Base-by-base conservation (phyloP, 2,329 filamentous ascomycete species). In the Talaromyces verruculosus region DNA sequence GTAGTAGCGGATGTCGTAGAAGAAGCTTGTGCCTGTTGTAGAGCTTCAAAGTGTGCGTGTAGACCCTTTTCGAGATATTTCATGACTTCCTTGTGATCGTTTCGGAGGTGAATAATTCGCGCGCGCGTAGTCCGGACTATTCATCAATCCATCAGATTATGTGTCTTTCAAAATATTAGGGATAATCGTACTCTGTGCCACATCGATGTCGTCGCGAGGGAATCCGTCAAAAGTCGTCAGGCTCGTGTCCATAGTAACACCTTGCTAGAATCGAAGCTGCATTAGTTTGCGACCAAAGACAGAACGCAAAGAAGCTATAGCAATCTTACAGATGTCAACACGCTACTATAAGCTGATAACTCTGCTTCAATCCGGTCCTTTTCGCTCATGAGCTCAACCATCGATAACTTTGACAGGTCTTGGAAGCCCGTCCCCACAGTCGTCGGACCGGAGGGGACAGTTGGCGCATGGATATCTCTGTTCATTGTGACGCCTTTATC, bases 81-180 rank as follows among this genome's bases (percentile, higher is more conserved):
- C 93, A 98, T 97, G 51, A 97, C 81, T 45, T 89, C 88, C 76
- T 96, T 97, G 81, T 97, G 94, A 78, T 99, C 95, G 75, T 97
- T 98, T 69, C 91, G 89, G 45, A 98, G 84, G 71, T 89, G 85
- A 71, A 98, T 95, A 71, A 99, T 97, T 67, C 91, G 89, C 33
- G 93, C 87, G 78, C 95, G 86, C 43, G 93, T 97, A n/a, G 92
- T 97, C 68, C 95, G 91, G 75, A 99, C 92, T 96, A 25, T 11
- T 8, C 3, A 39, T 39, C 33, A 8, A 39, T 15, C 33, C 19
- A n/a, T 45, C 41, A 57, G 25, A 33, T 2, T 15, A 19, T 47
- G 10, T 41, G 35, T 43, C 1, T 64, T 45, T 63, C 19, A 17
- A 33, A 33, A 33, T 8, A 33, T 33, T 33, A 7, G 30, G 37